These are phyloP conservation scores for Yamadazyma paraphyllophila DNA, from an alignment of 805 yeast genomes.

Conservation along the genomic window DNA sequence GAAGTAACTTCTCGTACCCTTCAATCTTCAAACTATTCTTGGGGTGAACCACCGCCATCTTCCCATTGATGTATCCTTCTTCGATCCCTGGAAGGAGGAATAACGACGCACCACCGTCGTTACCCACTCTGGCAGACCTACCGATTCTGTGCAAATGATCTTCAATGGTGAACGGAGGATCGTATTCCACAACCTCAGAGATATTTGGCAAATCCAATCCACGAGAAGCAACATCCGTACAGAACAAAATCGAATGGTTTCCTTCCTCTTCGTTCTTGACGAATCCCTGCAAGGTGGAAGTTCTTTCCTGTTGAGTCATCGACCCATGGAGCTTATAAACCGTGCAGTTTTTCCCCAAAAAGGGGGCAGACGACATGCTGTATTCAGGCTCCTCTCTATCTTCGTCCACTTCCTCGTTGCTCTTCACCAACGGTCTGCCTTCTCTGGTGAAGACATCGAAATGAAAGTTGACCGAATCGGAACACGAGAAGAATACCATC, in stretches of 20 bases:
- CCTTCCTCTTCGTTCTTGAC: constrained; percentile 29
- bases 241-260: constrained; percentile 68
- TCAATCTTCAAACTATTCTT: constrained; percentile 32
- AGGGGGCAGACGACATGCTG: constrained; percentile 54
- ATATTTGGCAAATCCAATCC: constrained; percentile 91
- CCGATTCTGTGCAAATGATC: constrained; percentile 97
- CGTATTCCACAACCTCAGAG: constrained; percentile 84
- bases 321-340: constrained; percentile 85
- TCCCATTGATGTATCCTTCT: constrained; percentile 72
- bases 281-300: constrained; percentile 70
- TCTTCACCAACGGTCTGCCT: constrained; percentile 42
- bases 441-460: constrained; percentile 67
- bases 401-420: constrained; percentile 25
- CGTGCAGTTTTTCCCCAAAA: constrained; percentile 42
- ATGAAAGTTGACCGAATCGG: constrained; percentile 96
- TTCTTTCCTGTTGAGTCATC: constrained; percentile 77
- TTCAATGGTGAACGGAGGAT: constrained; percentile 91
- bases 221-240: constrained; percentile 98
- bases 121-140: constrained; percentile 97
- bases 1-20: constrained; percentile 33
- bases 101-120: constrained; percentile 70
- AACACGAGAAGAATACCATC: constrained; percentile 87
- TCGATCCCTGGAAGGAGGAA: constrained; percentile 88
- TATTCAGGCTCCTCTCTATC: constrained; percentile 20
- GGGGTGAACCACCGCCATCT: constrained; percentile 38